phyloP scores from a whole-genome alignment of 306 rosid genomes.

The Abrus pulchellus region DNA sequence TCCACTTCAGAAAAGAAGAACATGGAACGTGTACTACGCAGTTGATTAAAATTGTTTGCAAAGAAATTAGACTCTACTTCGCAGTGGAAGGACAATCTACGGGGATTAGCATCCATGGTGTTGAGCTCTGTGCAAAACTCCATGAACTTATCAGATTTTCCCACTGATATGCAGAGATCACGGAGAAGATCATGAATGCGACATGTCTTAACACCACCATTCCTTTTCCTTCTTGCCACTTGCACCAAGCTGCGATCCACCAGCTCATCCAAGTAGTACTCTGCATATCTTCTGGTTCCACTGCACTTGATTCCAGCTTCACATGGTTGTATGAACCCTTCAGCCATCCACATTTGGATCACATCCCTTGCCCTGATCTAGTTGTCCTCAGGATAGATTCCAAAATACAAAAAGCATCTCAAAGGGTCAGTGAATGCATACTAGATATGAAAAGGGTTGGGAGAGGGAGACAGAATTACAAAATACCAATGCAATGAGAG shows the following conservation, averaged over 20 bases:
- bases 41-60: background rate
- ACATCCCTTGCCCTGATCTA: background rate
- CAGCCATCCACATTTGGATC: slow-evolving; percentile 25
- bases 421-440: background rate
- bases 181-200: slow-evolving; percentile 16
- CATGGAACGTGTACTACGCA: background rate
- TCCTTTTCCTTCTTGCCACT: background rate
- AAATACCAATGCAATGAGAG: background rate
- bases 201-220: slow-evolving; percentile 37
- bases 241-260: slow-evolving; percentile 31
- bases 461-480: background rate
- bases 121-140: background rate
- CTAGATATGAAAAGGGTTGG: background rate
- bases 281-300: slow-evolving; percentile 10
- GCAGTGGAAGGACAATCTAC: slow-evolving; percentile 22
- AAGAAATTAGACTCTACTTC: background rate
- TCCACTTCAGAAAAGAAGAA: background rate
- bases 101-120: background rate
- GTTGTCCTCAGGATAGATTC: slow-evolving; percentile 10
- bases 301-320: background rate
- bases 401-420: slow-evolving; percentile 25
- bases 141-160: background rate
- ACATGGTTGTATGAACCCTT: background rate
- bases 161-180: background rate
- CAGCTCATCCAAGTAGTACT: slow-evolving; percentile 20